phyloP scores from a whole-genome alignment of 2,329 filamentous ascomycete species.

The Hirsutella thompsonii region DNA sequence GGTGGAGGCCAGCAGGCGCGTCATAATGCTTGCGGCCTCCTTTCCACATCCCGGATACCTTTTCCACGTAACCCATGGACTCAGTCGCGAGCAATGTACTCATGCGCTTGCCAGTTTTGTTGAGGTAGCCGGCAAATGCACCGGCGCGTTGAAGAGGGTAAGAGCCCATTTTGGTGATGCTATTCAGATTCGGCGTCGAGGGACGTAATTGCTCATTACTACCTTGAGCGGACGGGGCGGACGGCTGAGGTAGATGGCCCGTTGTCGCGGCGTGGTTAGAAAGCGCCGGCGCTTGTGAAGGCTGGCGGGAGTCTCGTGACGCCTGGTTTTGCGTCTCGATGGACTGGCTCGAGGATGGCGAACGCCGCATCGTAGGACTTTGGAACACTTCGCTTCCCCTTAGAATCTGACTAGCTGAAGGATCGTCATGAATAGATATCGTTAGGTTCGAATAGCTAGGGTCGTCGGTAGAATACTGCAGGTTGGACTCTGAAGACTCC shows the following conservation, averaged over 20 bases:
- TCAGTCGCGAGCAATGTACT: slow-evolving; percentile 73
- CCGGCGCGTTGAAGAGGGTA: slow-evolving; percentile 78
- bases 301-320: slow-evolving; percentile 5
- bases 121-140: slow-evolving; percentile 71
- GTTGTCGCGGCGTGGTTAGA: slow-evolving; percentile 23
- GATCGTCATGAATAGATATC: slow-evolving; percentile 59
- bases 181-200: slow-evolving; percentile 33
- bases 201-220: slow-evolving; percentile 10
- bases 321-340: slow-evolving; percentile 8
- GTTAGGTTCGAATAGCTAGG: slow-evolving; percentile 59
- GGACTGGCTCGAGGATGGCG: slow-evolving; percentile 24
- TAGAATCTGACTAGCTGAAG: slow-evolving; percentile 84
- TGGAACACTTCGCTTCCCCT: slow-evolving; percentile 80
- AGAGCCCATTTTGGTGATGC: slow-evolving; percentile 46
- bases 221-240: slow-evolving; percentile 13
- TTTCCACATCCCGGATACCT: slow-evolving; percentile 94
- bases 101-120: slow-evolving; percentile 67
- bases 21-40: slow-evolving; percentile 84
- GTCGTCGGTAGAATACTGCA: slow-evolving; percentile 58
- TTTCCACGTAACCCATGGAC: slow-evolving; percentile 92
- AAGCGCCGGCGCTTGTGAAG: slow-evolving; percentile 3
- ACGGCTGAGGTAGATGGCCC: slow-evolving; percentile 19
- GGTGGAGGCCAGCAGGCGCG: slow-evolving; percentile 37
- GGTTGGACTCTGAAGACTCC: slow-evolving; percentile 62
- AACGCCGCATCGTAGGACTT: slow-evolving; percentile 54